phyloP scores from a whole-genome alignment of 371 early-diverging fungal genomes.

The Rhizopus stolonifer region DNA sequence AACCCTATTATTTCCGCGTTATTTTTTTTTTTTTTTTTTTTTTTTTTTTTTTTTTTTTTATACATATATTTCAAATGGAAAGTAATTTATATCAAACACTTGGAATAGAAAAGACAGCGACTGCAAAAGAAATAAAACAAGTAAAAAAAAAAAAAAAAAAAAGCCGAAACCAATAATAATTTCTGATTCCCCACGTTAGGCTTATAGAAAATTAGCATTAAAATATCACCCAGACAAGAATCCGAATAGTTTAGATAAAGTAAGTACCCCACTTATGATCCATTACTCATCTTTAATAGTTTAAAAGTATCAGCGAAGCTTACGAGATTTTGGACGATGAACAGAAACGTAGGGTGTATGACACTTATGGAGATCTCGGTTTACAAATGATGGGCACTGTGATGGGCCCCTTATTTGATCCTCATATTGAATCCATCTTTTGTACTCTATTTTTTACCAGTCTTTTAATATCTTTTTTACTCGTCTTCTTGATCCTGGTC shows the following conservation, averaged over 20 bases:
- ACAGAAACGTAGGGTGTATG: slow-evolving; percentile 79
- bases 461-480: slow-evolving; percentile 58
- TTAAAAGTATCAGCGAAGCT: slow-evolving; percentile 76
- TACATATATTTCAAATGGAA: background rate
- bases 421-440: slow-evolving; percentile 72
- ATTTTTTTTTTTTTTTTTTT: background rate
- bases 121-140: slow-evolving; percentile 67
- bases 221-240: slow-evolving; percentile 77
- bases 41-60: background rate
- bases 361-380: slow-evolving; percentile 87
- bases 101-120: slow-evolving; percentile 58
- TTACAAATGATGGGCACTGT: slow-evolving; percentile 77
- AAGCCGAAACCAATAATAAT: background rate
- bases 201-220: slow-evolving; percentile 62
- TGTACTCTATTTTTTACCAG: slow-evolving; percentile 58
- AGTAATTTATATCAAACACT: slow-evolving; percentile 54
- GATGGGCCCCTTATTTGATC: slow-evolving; percentile 74
- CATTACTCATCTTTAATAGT: too few species aligned
- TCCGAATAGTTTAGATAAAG: slow-evolving; percentile 44
- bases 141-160: slow-evolving; percentile 23
- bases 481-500: slow-evolving; percentile 77
- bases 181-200: slow-evolving; percentile 11
- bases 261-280: slow-evolving; percentile 9
- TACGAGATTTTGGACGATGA: slow-evolving; percentile 74
- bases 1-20: background rate